These are phyloP conservation scores for Apiotrichum porosum DNA, from an alignment of 1,284 basidiomycete species.

Conservation along the genomic window DNA sequence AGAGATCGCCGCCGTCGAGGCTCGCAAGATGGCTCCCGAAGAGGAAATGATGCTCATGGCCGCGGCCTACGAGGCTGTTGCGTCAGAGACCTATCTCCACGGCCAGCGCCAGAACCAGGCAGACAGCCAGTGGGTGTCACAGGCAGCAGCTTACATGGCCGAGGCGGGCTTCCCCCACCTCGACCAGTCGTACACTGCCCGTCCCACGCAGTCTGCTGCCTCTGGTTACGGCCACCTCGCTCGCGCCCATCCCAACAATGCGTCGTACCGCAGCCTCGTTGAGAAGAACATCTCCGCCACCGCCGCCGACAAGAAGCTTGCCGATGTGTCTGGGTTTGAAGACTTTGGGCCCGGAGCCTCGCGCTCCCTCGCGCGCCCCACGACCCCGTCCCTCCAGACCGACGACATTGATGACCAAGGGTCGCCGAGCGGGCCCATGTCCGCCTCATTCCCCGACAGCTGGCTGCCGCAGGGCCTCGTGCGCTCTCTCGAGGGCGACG, in stretches of 20 bases:
- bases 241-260: conserved; percentile 19
- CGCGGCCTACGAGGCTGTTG: conserved; percentile 43
- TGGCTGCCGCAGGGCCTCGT: conserved; percentile 48
- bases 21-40: conserved; percentile 38
- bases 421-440: conserved; percentile 45
- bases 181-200: conserved; percentile 43
- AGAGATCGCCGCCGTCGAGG: conserved; percentile 29
- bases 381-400: neutral
- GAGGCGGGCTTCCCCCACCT: conserved; percentile 45
- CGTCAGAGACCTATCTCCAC: conserved; percentile 38
- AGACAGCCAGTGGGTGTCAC: conserved; percentile 37
- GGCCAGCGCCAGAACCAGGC: conserved; percentile 26
- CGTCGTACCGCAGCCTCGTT: conserved; percentile 23
- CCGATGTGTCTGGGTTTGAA: conserved; percentile 41
- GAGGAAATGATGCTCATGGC: conserved; percentile 50
- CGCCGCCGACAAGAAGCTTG: conserved; percentile 7
- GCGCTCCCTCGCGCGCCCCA: conserved; percentile 11
- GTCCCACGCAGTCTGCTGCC: conserved; percentile 22
- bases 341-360: conserved; percentile 45
- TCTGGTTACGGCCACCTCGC: conserved; percentile 24
- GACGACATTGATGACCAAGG: conserved; percentile 31
- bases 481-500: conserved; percentile 46
- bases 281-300: conserved; percentile 3
- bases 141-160: conserved; percentile 46
- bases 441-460: conserved; percentile 46